Base-by-base conservation (phyloP, 805 yeast genomes). In the Geotrichum ghanense region DNA sequence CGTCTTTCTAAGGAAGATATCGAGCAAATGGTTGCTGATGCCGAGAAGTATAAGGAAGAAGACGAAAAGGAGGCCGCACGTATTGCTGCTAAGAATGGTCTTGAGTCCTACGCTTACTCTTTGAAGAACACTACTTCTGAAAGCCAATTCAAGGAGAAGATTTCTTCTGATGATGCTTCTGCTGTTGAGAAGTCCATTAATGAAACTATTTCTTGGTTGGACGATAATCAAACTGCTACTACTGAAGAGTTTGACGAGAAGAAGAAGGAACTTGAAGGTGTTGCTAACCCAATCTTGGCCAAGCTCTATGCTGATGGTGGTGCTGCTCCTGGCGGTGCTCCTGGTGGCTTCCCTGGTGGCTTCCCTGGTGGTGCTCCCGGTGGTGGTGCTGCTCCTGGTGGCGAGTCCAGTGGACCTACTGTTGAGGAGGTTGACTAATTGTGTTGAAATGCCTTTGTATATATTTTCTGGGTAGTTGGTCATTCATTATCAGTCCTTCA, bases 21-120 rank as follows among this genome's bases (percentile, higher is more conserved):
- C 59, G 95, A 88, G 74, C 83, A 88, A 72, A 88, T 88, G 96
- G 95, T 88, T 55, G 73, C 86, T 54, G 96, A 88, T 70, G 96
- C 96, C 62, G 96, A 88, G 74, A 88, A 87, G 74, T 88, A 72
- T 78, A 87, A 83, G 75, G 95, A 84, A 58, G 94, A 87, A 70
- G 95, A 88, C 70, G 95, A 87, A 70, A 76, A 78, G 72, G 95
- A 88, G 77, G 85, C 95, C 61, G 67, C 78, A 56, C 86, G 96
- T 76, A 80, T 88, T 59, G 84, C 76, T 64, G 84, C 92, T 67
- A 88, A 86, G 86, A 88, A 88, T 72, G 87, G 81, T 62, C 78
- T 88, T 64, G 95, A 88, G 77, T 84, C 95, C 40, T 88, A 85
- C 68, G 83, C 95, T 56, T 88, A 84, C 79, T 82, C 90, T 42